These are phyloP conservation scores for Helicostylum pulchrum DNA, from an alignment of 192 early-diverging fungal genomes.

Conservation along the genomic window DNA sequence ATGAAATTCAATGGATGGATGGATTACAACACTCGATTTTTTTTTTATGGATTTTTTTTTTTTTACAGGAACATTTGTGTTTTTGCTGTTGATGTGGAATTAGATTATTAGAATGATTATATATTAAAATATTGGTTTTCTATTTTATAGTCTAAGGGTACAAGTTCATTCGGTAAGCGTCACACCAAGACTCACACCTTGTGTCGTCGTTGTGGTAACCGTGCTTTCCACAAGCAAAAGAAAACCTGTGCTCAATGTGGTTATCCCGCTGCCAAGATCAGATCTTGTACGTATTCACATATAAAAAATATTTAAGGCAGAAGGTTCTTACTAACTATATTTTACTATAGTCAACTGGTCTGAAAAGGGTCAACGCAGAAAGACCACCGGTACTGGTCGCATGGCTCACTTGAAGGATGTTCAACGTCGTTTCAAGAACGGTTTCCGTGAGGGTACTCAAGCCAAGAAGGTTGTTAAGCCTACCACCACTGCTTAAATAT, in stretches of 20 bases:
- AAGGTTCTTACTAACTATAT: background rate
- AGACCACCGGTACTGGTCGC: constrained; percentile 98
- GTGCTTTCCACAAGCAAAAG: constrained; percentile 99
- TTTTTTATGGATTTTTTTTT: too few species aligned
- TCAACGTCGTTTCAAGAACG: constrained; percentile 95
- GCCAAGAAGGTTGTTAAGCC: background rate
- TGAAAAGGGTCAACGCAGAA: constrained; percentile 93
- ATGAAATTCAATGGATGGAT: background rate
- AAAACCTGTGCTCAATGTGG: constrained; percentile 99
- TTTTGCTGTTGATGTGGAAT: background rate
- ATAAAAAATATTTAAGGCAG: background rate
- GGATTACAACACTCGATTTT: background rate
- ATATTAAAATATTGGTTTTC: background rate
- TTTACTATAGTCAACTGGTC: constrained; percentile 70
- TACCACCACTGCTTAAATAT: background rate
- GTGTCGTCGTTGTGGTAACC: constrained; percentile 94
- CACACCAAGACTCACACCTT: constrained; percentile 99
- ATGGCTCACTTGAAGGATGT: constrained; percentile 93
- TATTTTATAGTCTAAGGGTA: constrained; percentile 86
- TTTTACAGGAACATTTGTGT: background rate
- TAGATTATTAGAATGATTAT: background rate
- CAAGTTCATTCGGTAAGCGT: constrained; percentile 97
- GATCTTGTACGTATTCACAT: constrained; percentile 72
- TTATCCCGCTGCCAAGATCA: constrained; percentile 95
- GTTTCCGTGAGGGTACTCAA: constrained; percentile 83